Evolutionary conservation across 2,329 filamentous ascomycete species (phyloP).

Genomic region (Colletotrichum zoysiae): DNA sequence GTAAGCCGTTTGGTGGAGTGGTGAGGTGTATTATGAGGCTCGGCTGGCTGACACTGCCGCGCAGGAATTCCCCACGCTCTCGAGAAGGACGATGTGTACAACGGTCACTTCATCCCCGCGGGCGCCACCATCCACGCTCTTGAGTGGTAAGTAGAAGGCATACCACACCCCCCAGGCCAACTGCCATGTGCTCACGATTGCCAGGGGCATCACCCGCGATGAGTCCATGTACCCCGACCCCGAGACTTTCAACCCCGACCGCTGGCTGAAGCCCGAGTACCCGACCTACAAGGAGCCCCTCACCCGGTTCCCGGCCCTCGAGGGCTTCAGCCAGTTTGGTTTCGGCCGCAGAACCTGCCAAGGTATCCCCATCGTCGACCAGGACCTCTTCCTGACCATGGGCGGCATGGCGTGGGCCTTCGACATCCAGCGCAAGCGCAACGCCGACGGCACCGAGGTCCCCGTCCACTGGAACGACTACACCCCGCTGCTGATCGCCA

Average conservation of each 20-base stretch:
- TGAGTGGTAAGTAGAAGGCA: conserved; percentile 33
- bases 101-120: conserved; percentile 64
- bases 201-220: conserved; percentile 59
- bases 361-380: conserved; percentile 57
- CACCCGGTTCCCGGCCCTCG: conserved; percentile 54
- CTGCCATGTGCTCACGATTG: conserved; percentile 44
- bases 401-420: conserved; percentile 56
- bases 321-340: conserved; percentile 62
- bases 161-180: not conserved
- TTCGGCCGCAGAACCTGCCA: conserved; percentile 66
- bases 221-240: conserved; percentile 54
- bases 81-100: conserved; percentile 64
- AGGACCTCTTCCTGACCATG: conserved; percentile 57
- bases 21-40: not conserved
- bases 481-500: conserved; percentile 59
- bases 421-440: conserved; percentile 50
- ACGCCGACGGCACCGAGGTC: conserved; percentile 45
- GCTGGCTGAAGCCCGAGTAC: conserved; percentile 54
- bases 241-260: conserved; percentile 55
- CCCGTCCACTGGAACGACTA: conserved; percentile 60
- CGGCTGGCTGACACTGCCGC: conserved; percentile 45
- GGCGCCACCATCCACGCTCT: conserved; percentile 64
- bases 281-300: conserved; percentile 58
- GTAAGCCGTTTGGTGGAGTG: conserved; percentile 47
- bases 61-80: conserved; percentile 61